Evolutionary conservation across 2,329 filamentous ascomycete species (phyloP).

Genomic region (Xylaria sp.): DNA sequence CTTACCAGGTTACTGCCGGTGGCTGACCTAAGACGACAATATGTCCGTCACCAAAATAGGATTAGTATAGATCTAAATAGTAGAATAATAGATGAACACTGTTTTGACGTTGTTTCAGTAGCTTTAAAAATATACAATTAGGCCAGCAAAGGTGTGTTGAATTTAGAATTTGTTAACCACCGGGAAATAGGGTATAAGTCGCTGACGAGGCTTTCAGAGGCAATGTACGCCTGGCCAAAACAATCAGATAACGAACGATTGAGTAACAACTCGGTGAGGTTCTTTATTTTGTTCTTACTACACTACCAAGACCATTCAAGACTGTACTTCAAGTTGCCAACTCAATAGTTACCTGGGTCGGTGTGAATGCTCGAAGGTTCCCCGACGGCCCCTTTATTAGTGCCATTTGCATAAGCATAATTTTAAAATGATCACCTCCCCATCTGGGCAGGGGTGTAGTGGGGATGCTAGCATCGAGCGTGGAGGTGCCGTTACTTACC

Average conservation of each 20-base stretch:
- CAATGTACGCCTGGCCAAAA: neutral
- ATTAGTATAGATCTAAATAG: constrained; percentile 1
- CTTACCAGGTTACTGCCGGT: constrained; percentile 23
- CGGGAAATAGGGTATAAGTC: too few species aligned
- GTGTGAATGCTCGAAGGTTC: constrained; percentile 1
- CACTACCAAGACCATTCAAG: constrained; percentile 4
- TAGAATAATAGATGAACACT: neutral
- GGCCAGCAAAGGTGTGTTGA: neutral
- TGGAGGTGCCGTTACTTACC: neutral
- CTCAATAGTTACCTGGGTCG: constrained; percentile 1
- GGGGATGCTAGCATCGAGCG: neutral
- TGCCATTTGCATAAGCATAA: constrained; percentile 12
- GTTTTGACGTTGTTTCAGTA: constrained; percentile 20
- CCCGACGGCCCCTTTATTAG: neutral
- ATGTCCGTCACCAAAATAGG: neutral
- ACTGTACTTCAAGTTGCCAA: neutral
- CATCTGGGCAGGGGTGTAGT: neutral
- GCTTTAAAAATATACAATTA: neutral
- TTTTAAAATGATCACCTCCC: constrained; percentile 3
- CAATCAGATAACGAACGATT: neutral
- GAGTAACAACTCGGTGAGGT: too few species aligned
- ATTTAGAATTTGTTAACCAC: constrained; percentile 13
- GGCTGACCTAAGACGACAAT: constrained; percentile 33
- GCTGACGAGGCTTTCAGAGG: neutral
- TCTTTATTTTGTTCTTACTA: neutral